Percentiles rank a stretch among this genome's conserved stretches.
These are phyloP conservation scores for Melanogaster broomeanus DNA, from an alignment of 768 basidiomycete species.

Conservation along the genomic window DNA sequence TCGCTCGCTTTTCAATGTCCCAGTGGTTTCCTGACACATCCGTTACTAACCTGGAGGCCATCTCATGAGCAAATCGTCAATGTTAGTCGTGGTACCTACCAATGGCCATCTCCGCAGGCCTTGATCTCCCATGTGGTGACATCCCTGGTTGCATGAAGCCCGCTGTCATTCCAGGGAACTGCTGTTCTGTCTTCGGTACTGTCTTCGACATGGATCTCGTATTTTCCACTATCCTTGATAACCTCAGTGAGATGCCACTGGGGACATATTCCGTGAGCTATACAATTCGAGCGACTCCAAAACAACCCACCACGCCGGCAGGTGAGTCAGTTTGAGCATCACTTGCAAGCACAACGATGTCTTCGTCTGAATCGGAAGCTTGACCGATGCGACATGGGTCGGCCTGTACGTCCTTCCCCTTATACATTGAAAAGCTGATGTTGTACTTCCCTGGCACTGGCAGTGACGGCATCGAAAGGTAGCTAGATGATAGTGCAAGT, in stretches of 20 bases:
- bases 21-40: too few species aligned
- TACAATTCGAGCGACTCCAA: too few species aligned
- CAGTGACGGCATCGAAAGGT: not conserved
- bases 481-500: not conserved
- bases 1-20: too few species aligned
- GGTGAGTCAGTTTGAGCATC: not conserved
- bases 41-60: too few species aligned
- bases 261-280: too few species aligned
- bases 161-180: not conserved
- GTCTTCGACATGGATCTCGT: not conserved
- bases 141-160: not conserved
- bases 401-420: too few species aligned
- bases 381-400: not conserved
- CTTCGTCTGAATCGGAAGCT: not conserved
- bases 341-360: not conserved
- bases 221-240: not conserved
- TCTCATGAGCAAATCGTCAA: too few species aligned
- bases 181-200: not conserved
- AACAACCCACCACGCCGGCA: not conserved
- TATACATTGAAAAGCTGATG: not conserved
- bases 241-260: not conserved
- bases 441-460: not conserved
- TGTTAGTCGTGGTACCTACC: too few species aligned
- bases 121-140: not conserved
- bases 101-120: too few species aligned